These are phyloP conservation scores for Cystofilobasidium macerans DNA, from an alignment of 768 basidiomycete genomes.

Conservation along the genomic window DNA sequence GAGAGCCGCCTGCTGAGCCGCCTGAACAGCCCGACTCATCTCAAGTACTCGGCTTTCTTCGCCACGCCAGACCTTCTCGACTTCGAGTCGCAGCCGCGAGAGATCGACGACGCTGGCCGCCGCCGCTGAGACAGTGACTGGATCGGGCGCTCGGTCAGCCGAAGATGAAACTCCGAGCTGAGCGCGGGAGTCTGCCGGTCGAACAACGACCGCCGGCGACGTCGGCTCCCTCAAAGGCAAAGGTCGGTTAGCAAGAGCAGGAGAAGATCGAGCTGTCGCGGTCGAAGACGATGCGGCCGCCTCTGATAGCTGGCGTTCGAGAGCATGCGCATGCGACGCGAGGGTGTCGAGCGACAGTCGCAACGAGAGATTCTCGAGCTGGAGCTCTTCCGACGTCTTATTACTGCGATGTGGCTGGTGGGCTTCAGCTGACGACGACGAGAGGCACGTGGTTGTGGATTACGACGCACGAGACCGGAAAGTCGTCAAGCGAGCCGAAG, in stretches of 20 bases:
- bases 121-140: background rate
- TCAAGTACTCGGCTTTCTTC: background rate
- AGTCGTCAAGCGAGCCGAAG: background rate
- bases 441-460: background rate
- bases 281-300: background rate
- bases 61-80: background rate
- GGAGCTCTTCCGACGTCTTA: slow-evolving; percentile 19
- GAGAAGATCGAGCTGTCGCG: background rate
- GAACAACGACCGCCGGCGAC: no score
- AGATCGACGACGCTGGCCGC: background rate
- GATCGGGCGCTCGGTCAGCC: no score
- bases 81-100: background rate
- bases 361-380: slow-evolving; percentile 7
- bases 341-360: background rate
- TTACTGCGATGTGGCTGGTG: background rate
- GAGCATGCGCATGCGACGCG: background rate
- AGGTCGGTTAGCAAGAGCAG: no score
- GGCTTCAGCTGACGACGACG: background rate
- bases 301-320: background rate
- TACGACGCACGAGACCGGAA: background rate
- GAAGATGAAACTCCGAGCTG: no score
- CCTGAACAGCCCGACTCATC: background rate
- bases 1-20: no score
- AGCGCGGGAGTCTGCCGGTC: no score
- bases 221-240: no score